Evolutionary conservation across 1,284 basidiomycete species (phyloP), one percentile per base, ranked within the genome.

Genomic region (Rhodofomes roseus): DNA sequence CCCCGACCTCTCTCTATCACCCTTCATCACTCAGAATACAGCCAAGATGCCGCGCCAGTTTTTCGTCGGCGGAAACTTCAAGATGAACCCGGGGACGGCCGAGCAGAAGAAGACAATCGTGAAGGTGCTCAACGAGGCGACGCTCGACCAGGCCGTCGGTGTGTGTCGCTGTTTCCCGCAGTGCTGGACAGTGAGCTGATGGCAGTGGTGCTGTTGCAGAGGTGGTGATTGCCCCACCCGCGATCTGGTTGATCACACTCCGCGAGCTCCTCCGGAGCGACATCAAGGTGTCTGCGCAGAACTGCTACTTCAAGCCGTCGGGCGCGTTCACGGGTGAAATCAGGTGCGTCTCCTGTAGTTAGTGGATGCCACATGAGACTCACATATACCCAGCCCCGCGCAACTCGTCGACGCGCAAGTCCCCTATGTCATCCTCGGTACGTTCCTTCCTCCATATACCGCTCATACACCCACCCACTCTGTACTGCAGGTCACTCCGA

Each of bases 291-390:
- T 77, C 93, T 14, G 96, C 96, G 23, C 97, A 99, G 77, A 98
- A 98, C 80, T 87, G 86, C 68, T 95, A 96, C 82, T 81, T 82
- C 74, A 91, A 95, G 76, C 71, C 83, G 14, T 87, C 86, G 23
- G 96, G 96, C 56, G 96, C 96, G 22, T 99, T 90, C 81, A 99
- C 97, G 11, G 96, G 95, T 60, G 95, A 97, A 77, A 93, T 93
- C 77, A 95, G 90, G 91, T 87, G 59, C 48, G 77, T 46, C 12
- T 6, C n/a, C n/a, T n/a, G n/a, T n/a, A n/a, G n/a, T n/a, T n/a
- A n/a, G n/a, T 8, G 2, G 23, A 2, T 34, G 11, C 7, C 23
- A 20, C 1, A 36, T n/a, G 31, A 16, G 8, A 6, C 50, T 52
- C 9, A 34, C 31, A 6, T 14, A 31, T 44, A 9, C 20, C 50